Base-by-base conservation (phyloP, 306 rosid species). In the Heteromeles arbutifolia region DNA sequence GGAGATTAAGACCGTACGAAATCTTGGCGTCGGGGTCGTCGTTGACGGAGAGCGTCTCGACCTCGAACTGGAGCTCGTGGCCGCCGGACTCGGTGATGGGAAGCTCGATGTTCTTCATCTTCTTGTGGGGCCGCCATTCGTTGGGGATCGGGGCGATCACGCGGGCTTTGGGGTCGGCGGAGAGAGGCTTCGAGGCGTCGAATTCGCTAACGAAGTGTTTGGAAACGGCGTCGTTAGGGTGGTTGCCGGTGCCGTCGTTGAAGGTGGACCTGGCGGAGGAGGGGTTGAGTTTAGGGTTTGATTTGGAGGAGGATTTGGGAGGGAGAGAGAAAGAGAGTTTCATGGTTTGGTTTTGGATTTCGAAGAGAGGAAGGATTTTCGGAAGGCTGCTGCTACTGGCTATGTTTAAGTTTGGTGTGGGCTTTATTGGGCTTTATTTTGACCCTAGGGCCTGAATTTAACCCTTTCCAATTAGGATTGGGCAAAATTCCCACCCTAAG, bases 1-100 rank as follows among this genome's bases (percentile, higher is more conserved):
- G 58, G 31, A 90, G 77, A 57, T 84, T 90, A 65, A 92, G 89
- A 50, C 97, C 97, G 64, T 76, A 92, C 1, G 89, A 41, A 45
- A 90, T 77, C 6, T 88, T 86, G 67, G 87, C 79, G 13, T 73
- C 87, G 4, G 82, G 71, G n/a, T 61, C 80, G n/a, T 65, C 74
- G 21, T 37, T 39, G 52, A 69, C 78, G 25, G 48, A 25, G 5
- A 71, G 54, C 0, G 90, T 21, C 28, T 87, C 93, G 13, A 52
- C 52, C 69, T 86, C 92, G 67, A 92, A 90, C 1, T 70, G 18
- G 25, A 88, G 80, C 39, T 74, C 67, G 4, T 65, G 37, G 28
- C 41, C 82, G n/a, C 41, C 75, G 39, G 87, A 48, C 21, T 82
- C 76, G 53, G 85, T 50, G 67, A 85, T 68, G 4, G 86, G 85